Conservation (phyloP, 352 stramenopile species). For the Globisporangium polare region DNA sequence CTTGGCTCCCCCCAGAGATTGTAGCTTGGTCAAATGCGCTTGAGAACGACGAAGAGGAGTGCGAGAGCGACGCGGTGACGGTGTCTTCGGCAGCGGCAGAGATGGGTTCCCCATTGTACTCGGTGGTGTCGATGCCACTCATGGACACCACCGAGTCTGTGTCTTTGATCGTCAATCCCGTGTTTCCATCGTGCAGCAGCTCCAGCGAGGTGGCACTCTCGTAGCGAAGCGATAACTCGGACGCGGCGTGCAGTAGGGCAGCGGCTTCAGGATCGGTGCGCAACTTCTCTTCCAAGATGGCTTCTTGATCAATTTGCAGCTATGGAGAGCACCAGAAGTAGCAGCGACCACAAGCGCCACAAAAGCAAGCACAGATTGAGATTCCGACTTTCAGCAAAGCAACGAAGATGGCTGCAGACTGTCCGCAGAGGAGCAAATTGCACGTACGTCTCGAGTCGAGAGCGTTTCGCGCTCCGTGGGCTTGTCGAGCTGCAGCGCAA, state of each 20-base stretch:
- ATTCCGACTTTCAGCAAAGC: neutral
- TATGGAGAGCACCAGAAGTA: neutral
- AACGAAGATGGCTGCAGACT: neutral
- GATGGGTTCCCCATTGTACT: neutral
- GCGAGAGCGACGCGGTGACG: neutral
- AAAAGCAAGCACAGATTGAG: neutral
- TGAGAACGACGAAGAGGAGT: neutral
- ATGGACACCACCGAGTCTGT: constrained; percentile 3
- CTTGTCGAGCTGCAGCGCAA: constrained; percentile 21
- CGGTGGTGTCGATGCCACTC: neutral
- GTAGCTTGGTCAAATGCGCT: neutral
- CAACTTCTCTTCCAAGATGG: constrained; percentile 11
- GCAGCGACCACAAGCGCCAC: neutral
- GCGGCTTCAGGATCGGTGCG: constrained; percentile 1
- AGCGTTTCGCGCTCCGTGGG: constrained; percentile 3
- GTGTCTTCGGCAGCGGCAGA: neutral
- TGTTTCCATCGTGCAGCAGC: neutral
- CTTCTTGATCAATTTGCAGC: neutral
- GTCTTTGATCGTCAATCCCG: neutral
- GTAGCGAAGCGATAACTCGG: constrained; percentile 2
- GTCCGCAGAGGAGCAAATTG: neutral
- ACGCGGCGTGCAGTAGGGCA: constrained; percentile 2
- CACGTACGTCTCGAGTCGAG: constrained; percentile 4
- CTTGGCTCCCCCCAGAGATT: neutral
- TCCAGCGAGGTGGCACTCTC: neutral